These are phyloP conservation scores for Starmerella riodocensis DNA, from an alignment of 805 yeast genomes.

Conservation along the genomic window DNA sequence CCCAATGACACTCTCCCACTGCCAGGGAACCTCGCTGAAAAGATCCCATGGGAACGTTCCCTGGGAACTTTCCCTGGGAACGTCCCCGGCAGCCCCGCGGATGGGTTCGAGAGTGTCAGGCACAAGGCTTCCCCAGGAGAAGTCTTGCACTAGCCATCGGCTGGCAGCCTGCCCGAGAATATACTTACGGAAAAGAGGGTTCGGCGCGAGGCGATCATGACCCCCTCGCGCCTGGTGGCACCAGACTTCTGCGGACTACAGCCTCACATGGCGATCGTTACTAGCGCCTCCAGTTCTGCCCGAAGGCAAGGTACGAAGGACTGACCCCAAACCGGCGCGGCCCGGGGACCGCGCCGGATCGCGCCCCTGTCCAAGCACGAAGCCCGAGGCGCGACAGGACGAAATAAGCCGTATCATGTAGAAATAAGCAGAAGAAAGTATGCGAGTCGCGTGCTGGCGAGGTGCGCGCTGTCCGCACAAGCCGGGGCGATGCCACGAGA, in stretches of 20 bases:
- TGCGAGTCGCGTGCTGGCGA: not conserved
- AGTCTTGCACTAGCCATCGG: too few relatives aligned
- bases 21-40: too few relatives aligned
- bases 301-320: too few relatives aligned
- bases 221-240: not conserved
- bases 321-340: not conserved
- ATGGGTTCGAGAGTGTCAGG: too few relatives aligned
- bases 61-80: too few relatives aligned
- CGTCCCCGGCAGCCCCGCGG: too few relatives aligned
- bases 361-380: slow-evolving; percentile 3
- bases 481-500: not conserved
- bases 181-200: not conserved
- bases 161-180: too few relatives aligned
- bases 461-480: not conserved
- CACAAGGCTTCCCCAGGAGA: too few relatives aligned
- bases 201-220: not conserved
- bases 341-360: not conserved
- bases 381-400: slow-evolving; percentile 1
- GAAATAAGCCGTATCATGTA: slow-evolving; percentile 9
- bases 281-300: not conserved
- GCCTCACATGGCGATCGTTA: not conserved
- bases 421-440: slow-evolving; percentile 1
- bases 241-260: not conserved
- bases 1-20: too few relatives aligned
- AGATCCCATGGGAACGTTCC: too few relatives aligned